Conservation (phyloP, 768 basidiomycete species). For the Trametes maxima region DNA sequence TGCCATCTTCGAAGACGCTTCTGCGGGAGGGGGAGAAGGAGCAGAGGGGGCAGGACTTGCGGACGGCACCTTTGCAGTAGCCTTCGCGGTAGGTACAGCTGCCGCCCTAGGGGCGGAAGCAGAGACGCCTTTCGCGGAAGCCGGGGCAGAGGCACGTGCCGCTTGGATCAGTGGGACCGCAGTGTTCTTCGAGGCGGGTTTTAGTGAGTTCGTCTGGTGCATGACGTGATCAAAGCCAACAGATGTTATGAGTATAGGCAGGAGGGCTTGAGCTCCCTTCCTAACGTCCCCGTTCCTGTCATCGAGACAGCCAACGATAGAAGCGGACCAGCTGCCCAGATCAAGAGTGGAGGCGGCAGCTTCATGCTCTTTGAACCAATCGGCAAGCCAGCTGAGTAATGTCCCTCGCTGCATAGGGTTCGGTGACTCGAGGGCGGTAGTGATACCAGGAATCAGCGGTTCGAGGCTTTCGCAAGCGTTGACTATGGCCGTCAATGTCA, state of each 20-base stretch:
- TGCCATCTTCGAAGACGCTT: slow-evolving; percentile 38
- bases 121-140: slow-evolving; percentile 31
- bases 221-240: slow-evolving; percentile 86
- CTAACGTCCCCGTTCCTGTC: slow-evolving; percentile 91
- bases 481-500: slow-evolving; percentile 81
- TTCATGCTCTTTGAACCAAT: slow-evolving; percentile 73
- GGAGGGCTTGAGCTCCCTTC: slow-evolving; percentile 82
- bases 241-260: slow-evolving; percentile 72
- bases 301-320: slow-evolving; percentile 78
- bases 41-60: slow-evolving; percentile 49
- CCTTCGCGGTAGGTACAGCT: slow-evolving; percentile 11
- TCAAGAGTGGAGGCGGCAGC: slow-evolving; percentile 59
- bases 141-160: slow-evolving; percentile 56
- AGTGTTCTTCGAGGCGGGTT: slow-evolving; percentile 85
- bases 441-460: slow-evolving; percentile 74
- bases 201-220: slow-evolving; percentile 83
- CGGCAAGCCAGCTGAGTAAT: slow-evolving; percentile 76
- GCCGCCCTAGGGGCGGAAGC: slow-evolving; percentile 17
- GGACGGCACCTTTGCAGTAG: slow-evolving; percentile 28
- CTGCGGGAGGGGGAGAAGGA: slow-evolving; percentile 39
- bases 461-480: slow-evolving; percentile 86
- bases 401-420: slow-evolving; percentile 89
- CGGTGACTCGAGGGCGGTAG: slow-evolving; percentile 77
- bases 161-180: slow-evolving; percentile 89
- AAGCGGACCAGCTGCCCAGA: slow-evolving; percentile 64